These are phyloP conservation scores for Casaregolazyma suthepensis DNA, from an alignment of 1,139 yeast genomes.

Conservation along the genomic window DNA sequence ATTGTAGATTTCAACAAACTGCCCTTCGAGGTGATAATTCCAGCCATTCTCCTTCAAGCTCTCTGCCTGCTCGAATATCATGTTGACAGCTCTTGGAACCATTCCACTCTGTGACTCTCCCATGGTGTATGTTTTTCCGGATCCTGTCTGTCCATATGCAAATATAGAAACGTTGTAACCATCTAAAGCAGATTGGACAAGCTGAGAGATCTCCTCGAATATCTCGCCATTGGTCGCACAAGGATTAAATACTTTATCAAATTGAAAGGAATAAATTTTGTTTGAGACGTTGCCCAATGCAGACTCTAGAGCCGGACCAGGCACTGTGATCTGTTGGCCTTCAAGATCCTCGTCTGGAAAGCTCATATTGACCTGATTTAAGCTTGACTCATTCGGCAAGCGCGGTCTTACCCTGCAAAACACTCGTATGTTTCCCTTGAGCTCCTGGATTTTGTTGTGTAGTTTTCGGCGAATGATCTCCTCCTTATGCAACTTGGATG, in stretches of 20 bases:
- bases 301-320: conserved; percentile 23
- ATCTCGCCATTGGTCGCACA: conserved; percentile 51
- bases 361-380: conserved; percentile 35
- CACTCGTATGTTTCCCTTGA: conserved; percentile 89
- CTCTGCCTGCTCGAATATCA: conserved; percentile 59
- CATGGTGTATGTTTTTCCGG: conserved; percentile 95
- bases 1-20: conserved; percentile 84
- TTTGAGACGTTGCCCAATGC: conserved; percentile 25
- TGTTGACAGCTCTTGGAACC: conserved; percentile 70
- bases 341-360: conserved; percentile 52
- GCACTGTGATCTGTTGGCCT: conserved; percentile 35
- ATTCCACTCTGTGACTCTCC: conserved; percentile 63
- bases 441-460: conserved; percentile 73
- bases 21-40: conserved; percentile 62
- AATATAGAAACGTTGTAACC: conserved; percentile 91
- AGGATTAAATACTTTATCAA: conserved; percentile 72
- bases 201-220: conserved; percentile 78
- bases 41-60: conserved; percentile 53
- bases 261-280: conserved; percentile 47
- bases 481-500: conserved; percentile 38
- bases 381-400: conserved; percentile 18
- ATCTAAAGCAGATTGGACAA: conserved; percentile 83
- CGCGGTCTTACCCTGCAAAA: conserved; percentile 80
- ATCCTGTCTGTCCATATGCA: conserved; percentile 97
- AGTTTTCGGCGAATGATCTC: conserved; percentile 55